Evolutionary conservation across 805 yeast genomes (phyloP).

Genomic region (Kazachstania africana): DNA sequence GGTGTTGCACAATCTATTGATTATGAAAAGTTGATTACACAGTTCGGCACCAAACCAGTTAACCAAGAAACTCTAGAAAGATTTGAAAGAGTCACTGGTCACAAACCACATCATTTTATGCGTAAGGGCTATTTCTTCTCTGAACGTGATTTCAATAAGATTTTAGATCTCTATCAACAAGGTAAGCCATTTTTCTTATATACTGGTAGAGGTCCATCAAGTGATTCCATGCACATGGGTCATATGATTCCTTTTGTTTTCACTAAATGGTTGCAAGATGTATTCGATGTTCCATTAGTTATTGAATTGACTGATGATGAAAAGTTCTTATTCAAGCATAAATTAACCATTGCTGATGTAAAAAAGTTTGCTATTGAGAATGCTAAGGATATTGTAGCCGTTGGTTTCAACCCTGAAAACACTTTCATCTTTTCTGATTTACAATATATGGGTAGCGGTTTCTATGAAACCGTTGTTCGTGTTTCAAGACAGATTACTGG

Average conservation of each 20-base stretch:
- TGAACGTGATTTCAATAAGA: constrained; percentile 70
- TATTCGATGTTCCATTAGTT: constrained; percentile 89
- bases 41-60: constrained; percentile 77
- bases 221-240: constrained; percentile 91
- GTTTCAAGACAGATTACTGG: constrained; percentile 91
- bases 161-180: constrained; percentile 81
- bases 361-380: constrained; percentile 69
- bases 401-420: constrained; percentile 89
- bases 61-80: constrained; percentile 59
- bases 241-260: constrained; percentile 92
- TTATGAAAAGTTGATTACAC: constrained; percentile 74
- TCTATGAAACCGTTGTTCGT: constrained; percentile 89
- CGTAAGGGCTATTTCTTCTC: constrained; percentile 88
- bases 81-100: constrained; percentile 77
- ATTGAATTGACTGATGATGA: constrained; percentile 95
- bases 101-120: constrained; percentile 79
- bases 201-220: constrained; percentile 95
- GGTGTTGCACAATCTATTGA: constrained; percentile 87
- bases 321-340: constrained; percentile 87
- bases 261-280: constrained; percentile 97
- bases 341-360: constrained; percentile 80
- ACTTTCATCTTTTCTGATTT: constrained; percentile 92
- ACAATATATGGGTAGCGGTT: constrained; percentile 83
- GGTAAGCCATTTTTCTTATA: constrained; percentile 92
- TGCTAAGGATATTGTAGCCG: constrained; percentile 85